These are phyloP conservation scores for Yarrowia sp. DNA, from an alignment of 805 yeast species.

Conservation along the genomic window DNA sequence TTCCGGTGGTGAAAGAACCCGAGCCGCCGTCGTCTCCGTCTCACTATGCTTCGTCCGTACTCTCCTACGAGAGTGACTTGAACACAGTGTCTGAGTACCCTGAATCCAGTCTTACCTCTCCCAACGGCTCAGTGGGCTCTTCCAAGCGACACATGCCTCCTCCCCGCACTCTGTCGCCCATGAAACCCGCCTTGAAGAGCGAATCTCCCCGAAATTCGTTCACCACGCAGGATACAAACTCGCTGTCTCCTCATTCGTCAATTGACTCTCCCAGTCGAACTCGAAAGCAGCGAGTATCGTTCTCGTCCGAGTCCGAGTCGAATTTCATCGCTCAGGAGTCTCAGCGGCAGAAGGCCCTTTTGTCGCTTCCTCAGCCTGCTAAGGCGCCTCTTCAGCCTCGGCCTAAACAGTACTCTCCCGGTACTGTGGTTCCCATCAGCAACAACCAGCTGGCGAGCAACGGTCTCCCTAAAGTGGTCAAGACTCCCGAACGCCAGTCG, in stretches of 20 bases:
- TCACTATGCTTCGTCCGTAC: slow-evolving; percentile 31
- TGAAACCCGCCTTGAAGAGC: slow-evolving; percentile 38
- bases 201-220: slow-evolving; percentile 28
- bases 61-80: slow-evolving; percentile 35
- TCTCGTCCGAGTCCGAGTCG: slow-evolving; percentile 3
- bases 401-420: slow-evolving; percentile 20
- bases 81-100: slow-evolving; percentile 34
- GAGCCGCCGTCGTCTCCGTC: not conserved
- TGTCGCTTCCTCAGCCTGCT: not conserved
- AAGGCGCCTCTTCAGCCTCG: slow-evolving; percentile 14
- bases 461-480: slow-evolving; percentile 22
- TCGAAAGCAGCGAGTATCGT: slow-evolving; percentile 15
- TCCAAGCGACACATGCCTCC: slow-evolving; percentile 33
- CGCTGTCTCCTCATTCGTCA: slow-evolving; percentile 4
- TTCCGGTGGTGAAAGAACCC: not conserved
- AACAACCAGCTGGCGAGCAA: slow-evolving; percentile 22
- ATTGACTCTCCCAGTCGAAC: slow-evolving; percentile 26
- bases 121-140: slow-evolving; percentile 22
- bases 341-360: slow-evolving; percentile 18
- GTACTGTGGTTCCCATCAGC: slow-evolving; percentile 13
- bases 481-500: slow-evolving; percentile 16
- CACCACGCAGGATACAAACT: slow-evolving; percentile 25
- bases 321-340: slow-evolving; percentile 19
- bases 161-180: slow-evolving; percentile 35
- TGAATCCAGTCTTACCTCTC: slow-evolving; percentile 14